These are phyloP conservation scores for Yarrowia keelungensis DNA, from an alignment of 805 yeast genomes.

Conservation along the genomic window DNA sequence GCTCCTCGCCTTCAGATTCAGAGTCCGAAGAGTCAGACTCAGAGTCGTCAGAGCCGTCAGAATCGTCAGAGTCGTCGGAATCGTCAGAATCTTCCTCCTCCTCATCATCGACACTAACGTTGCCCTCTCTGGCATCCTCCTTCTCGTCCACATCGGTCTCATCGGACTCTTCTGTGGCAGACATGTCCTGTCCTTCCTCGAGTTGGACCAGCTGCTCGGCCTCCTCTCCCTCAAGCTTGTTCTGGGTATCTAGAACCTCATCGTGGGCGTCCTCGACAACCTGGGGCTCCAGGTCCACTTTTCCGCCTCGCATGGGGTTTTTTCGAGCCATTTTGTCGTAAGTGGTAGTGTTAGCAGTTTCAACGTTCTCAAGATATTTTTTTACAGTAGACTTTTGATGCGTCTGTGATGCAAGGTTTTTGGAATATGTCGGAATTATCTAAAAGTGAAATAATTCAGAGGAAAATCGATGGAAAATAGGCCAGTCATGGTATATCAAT, in stretches of 20 bases:
- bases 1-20: not conserved
- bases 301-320: slow-evolving; percentile 19
- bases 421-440: not conserved
- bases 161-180: slow-evolving; percentile 9
- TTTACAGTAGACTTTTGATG: slow-evolving; percentile 21
- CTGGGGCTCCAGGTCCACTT: not conserved
- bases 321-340: slow-evolving; percentile 26
- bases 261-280: slow-evolving; percentile 6
- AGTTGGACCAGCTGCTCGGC: not conserved
- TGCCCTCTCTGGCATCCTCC: not conserved
- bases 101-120: not conserved
- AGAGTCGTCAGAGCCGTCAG: not conserved
- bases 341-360: not conserved
- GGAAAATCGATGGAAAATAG: not conserved
- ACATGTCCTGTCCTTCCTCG: slow-evolving; percentile 2
- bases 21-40: not conserved
- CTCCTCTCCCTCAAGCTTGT: slow-evolving; percentile 3
- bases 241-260: not conserved
- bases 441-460: not conserved
- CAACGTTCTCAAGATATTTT: not conserved
- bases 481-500: no score
- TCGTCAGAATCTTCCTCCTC: not conserved
- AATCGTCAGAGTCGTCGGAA: not conserved
- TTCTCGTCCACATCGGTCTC: not conserved
- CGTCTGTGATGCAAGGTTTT: not conserved